phyloP scores from a whole-genome alignment of 306 rosid species.

The Trifolium pratense region DNA sequence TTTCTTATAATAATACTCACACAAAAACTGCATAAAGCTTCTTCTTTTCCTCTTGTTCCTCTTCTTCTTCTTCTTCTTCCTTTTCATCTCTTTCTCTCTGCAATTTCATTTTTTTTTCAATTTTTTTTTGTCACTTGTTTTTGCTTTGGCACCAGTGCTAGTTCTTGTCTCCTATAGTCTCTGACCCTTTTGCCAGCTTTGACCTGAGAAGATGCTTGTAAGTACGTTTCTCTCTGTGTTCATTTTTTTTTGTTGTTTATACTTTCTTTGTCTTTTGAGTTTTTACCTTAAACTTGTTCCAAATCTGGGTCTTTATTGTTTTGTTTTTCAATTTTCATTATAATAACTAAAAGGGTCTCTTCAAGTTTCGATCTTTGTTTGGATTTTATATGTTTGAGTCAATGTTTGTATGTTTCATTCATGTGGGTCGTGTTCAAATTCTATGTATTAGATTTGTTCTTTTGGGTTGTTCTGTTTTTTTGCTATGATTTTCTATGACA shows the following conservation, averaged over 20 bases:
- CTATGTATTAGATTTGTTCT: not conserved
- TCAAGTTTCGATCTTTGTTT: conserved; percentile 42
- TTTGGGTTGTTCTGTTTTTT: conserved; percentile 21
- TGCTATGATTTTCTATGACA: not conserved
- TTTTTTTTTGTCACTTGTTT: conserved; percentile 15
- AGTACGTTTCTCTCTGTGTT: conserved; percentile 78
- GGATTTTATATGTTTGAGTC: conserved; percentile 37
- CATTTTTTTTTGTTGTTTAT: conserved; percentile 4
- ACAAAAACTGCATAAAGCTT: conserved; percentile 46
- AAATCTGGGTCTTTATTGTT: conserved; percentile 42
- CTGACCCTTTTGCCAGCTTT: conserved; percentile 58
- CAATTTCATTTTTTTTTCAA: not conserved
- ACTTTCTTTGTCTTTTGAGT: conserved; percentile 32
- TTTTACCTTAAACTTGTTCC: conserved; percentile 27
- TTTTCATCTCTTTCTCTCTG: conserved; percentile 41
- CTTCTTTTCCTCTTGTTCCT: conserved; percentile 44
- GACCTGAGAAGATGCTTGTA: conserved; percentile 94
- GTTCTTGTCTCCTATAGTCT: conserved; percentile 54
- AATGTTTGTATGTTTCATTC: conserved; percentile 19
- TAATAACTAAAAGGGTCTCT: conserved; percentile 11
- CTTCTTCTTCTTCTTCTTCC: conserved; percentile 17
- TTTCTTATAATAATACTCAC: conserved; percentile 46
- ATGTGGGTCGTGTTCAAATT: conserved; percentile 19
- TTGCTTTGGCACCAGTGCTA: conserved; percentile 48
- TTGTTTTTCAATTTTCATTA: not conserved